Percentiles rank a stretch among this genome's conserved stretches.
These are phyloP conservation scores for Neonothopanus nambi DNA, from an alignment of 1,284 basidiomycete genomes.

Conservation along the genomic window DNA sequence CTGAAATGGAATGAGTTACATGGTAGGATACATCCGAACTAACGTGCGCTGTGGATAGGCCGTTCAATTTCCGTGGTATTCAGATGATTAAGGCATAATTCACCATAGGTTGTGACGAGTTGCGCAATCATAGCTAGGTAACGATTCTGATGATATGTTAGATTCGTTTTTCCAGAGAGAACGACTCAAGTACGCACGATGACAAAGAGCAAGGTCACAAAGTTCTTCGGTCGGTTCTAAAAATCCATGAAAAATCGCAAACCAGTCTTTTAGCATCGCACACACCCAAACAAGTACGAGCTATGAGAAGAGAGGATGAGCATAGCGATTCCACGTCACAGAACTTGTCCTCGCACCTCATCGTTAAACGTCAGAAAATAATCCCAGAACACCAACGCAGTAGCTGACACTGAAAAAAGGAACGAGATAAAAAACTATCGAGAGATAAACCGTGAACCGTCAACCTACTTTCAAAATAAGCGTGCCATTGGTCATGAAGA, in stretches of 20 bases:
- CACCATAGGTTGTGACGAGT: constrained; percentile 8
- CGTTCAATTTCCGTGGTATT: background rate
- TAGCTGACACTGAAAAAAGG: background rate
- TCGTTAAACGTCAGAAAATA: constrained; percentile 4
- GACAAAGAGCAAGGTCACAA: constrained; percentile 1
- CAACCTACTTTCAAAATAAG: background rate
- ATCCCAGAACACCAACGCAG: constrained; percentile 3
- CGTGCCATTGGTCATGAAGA: background rate
- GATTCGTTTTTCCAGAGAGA: background rate
- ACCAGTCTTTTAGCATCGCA: background rate
- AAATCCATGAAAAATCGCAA: background rate
- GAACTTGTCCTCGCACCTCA: background rate
- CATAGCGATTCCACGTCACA: background rate
- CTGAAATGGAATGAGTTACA: background rate
- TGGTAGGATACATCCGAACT: constrained; percentile 1
- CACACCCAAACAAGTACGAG: background rate
- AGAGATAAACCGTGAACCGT: background rate
- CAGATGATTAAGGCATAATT: background rate
- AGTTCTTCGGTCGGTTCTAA: background rate
- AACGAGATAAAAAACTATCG: background rate
- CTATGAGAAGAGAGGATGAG: background rate
- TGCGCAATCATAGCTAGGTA: constrained; percentile 4
- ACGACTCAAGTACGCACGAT: background rate
- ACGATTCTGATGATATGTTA: background rate
- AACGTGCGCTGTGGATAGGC: background rate